Percentiles rank a stretch among this genome's conserved stretches.
These are phyloP conservation scores for Camillea tinctor DNA, from an alignment of 2,329 filamentous ascomycete genomes.

Conservation along the genomic window DNA sequence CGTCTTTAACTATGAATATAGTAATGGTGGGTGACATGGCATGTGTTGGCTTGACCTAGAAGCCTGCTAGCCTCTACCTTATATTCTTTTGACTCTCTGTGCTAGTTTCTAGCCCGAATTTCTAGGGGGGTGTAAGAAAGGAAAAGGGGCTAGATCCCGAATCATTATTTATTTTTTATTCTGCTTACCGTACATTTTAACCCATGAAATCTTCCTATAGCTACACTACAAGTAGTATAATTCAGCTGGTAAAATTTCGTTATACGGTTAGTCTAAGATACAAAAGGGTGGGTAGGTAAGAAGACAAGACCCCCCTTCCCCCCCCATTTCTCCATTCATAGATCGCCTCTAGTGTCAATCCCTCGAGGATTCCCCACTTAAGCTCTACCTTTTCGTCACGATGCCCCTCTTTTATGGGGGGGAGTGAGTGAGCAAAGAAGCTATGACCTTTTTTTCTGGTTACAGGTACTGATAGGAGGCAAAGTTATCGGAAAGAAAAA, in stretches of 20 bases:
- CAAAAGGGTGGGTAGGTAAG: neutral
- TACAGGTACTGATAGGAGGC: no score
- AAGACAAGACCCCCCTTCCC: no score
- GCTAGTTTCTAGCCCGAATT: no score
- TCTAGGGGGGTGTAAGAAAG: no score
- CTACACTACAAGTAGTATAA: no score
- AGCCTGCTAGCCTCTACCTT: neutral
- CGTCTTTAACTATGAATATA: neutral
- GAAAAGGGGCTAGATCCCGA: neutral
- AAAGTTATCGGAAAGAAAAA: no score
- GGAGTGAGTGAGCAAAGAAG: neutral
- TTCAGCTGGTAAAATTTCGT: neutral
- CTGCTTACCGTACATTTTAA: neutral
- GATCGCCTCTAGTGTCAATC: neutral
- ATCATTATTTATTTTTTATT: neutral
- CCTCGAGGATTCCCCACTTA: neutral
- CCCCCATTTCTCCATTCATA: neutral
- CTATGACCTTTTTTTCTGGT: neutral
- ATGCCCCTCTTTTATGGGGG: neutral
- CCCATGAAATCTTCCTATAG: no score
- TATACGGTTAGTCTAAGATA: neutral
- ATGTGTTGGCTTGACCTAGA: neutral
- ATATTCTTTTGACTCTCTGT: no score
- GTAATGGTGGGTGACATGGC: neutral
- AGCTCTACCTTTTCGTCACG: neutral